Evolutionary conservation across 306 rosid genomes (phyloP).

Genomic region (Erythrophleum fordii): DNA sequence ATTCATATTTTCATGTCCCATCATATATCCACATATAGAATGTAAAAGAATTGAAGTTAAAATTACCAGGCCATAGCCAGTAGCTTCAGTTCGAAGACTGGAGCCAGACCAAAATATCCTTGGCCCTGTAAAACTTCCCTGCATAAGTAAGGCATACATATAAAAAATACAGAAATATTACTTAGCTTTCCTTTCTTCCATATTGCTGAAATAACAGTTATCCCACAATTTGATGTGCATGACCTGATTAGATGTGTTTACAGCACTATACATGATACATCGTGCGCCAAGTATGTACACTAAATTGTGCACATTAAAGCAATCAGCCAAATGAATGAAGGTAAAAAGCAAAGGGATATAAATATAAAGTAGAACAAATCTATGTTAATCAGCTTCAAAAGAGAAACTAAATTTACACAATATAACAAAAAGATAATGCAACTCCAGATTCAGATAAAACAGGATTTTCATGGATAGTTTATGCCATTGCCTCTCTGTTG

Average conservation of each 20-base stretch:
- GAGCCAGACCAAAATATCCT: slow-evolving; percentile 99
- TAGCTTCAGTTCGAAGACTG: slow-evolving; percentile 98
- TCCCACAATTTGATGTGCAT: slow-evolving; percentile 7
- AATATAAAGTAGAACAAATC: neutral
- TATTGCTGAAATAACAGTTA: slow-evolving; percentile 5
- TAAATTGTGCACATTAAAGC: neutral
- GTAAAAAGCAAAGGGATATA: neutral
- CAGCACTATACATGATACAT: neutral
- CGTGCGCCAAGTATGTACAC: neutral
- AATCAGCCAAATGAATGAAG: neutral
- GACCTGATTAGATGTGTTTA: slow-evolving; percentile 1
- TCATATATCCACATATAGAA: slow-evolving; percentile 28
- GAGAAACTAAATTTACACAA: neutral
- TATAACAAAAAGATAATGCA: neutral
- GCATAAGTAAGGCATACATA: slow-evolving; percentile 68
- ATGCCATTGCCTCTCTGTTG: neutral
- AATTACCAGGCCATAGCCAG: slow-evolving; percentile 98
- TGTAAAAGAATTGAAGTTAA: slow-evolving; percentile 40
- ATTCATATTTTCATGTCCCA: slow-evolving; percentile 24
- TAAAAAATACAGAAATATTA: slow-evolving; percentile 44
- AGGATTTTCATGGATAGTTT: neutral
- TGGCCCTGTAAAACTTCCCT: slow-evolving; percentile 99
- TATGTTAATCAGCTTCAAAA: neutral
- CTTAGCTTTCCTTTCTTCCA: slow-evolving; percentile 30
- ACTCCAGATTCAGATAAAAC: neutral